Evolutionary conservation across 1,284 basidiomycete genomes (phyloP), one percentile per base, ranked within the genome.

Genomic region (Phylloporus sp.): DNA sequence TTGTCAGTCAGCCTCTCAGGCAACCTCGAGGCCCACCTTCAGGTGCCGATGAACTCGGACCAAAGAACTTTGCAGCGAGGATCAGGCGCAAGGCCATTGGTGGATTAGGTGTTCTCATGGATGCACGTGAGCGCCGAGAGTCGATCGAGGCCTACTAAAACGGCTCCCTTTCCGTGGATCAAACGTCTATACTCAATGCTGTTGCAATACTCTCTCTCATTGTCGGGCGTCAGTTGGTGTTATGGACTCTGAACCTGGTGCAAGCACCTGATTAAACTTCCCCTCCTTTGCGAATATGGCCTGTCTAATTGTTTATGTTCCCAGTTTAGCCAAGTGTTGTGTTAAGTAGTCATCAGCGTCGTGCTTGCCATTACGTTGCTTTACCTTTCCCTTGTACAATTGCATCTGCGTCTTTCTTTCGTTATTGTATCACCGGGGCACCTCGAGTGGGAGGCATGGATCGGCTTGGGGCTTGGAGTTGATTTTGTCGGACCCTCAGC

Each of bases 1-100:
- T 67, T 26, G 56, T 62, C 53, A 89, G 87, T 75, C 85, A 88
- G 72, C 88, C 91, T 54, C 82, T 88, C 57, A 88, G 94, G 77
- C 94, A 95, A 81, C 94, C 94, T 66, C 86, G 86, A 64, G 94
- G 94, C 68, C 94, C 94, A 62, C 94, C 94, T 60, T 91, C 91
- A 31, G 91, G 91, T 74, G 86, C 88, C 63, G 92, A 94, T 71
- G 94, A 95, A 75, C 85, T 96, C 49, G 89, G 90, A n/a, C 87
- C 90, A 54, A 92, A 91, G 83, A 96, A 96, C 79, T 96, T 96
- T 80, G 93, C 94, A 22, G 87, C 87, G 28, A 86, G 92, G 69
- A 89, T 91, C 76, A 83, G 90, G 77, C 85, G 89, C 72, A 86
- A 88, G 80, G 90, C 90, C n/a, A 91, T 93, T 64, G 91, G 89